Base-by-base conservation (phyloP, 2,329 filamentous ascomycete species). In the Ramichloridium luteum region DNA sequence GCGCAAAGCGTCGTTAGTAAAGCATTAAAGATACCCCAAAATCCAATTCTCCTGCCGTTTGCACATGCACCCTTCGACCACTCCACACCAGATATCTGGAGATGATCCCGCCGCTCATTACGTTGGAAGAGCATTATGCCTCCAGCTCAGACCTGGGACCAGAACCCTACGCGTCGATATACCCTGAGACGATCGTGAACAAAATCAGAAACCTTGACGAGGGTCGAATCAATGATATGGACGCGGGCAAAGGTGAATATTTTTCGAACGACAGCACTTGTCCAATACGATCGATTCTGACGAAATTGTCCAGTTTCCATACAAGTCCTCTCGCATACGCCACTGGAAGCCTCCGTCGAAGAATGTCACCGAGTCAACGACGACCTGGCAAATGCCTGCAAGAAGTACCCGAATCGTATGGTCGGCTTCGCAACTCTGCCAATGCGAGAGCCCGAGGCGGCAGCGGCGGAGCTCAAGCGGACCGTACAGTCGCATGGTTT, bases 371-470 rank as follows among this genome's bases (percentile, higher is more conserved):
- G 31, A 28, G 41, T 42, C 20, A 51, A 51, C 38, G 40, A 49
- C 29, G 26, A 43, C 16, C 40, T 51, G 16, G 40, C 41, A 6
- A 17, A 16, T 10, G 39, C 45, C 5, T 37, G 42, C 25, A 31
- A 30, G 2, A 22, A 30, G 6, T 22, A 43, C 16, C 36, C 43
- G n/a, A 33, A 32, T 2, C 43, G 48, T 5, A 38, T 45, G 31
- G 44, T 36, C 10, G 48, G 36, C 16, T 49, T 49, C 25, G 48
- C 47, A 2, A 36, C 41, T 16, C 39, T 52, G 5, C 44, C 46
- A 9, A 50, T 52, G 47, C 25, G 27, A 11, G 34, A 48, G 5
- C 48, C 49, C 8, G 10, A 27, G n/a, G 41, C 32, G 2, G 46
- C 43, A 11, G 48, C 41, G 6, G 25, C 27, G 5, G 49, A 52